Percentiles rank a stretch among this genome's conserved stretches.
Evolutionary conservation across 768 basidiomycete species (phyloP).

Genomic region (Sistotremastrum suecicum): DNA sequence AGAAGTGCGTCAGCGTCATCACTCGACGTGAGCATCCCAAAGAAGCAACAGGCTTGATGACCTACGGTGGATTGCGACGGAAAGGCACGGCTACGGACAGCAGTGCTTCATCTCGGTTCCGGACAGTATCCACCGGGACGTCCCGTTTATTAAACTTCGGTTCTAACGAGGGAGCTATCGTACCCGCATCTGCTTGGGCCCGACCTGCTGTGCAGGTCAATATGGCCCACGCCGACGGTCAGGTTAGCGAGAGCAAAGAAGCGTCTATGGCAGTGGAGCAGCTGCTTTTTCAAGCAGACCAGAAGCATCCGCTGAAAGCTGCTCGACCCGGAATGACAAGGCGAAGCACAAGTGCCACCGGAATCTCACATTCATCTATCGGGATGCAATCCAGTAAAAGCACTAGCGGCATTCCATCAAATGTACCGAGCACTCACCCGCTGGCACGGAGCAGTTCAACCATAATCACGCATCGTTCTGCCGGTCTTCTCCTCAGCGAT

Average conservation of each 20-base stretch:
- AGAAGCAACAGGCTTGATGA: slow-evolving; percentile 39
- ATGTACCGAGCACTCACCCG: background rate
- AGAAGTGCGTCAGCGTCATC: slow-evolving; percentile 44
- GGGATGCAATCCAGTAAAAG: background rate
- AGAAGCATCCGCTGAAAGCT: background rate
- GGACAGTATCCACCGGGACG: too few relatives aligned
- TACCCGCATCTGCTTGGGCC: slow-evolving; percentile 33
- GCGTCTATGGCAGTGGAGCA: slow-evolving; percentile 26
- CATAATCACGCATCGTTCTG: background rate
- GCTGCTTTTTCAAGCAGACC: slow-evolving; percentile 15
- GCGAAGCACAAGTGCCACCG: background rate
- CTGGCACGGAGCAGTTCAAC: background rate
- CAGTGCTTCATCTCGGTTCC: too few relatives aligned
- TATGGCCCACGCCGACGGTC: slow-evolving; percentile 35
- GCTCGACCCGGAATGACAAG: background rate
- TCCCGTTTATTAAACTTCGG: background rate
- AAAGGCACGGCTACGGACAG: too few relatives aligned
- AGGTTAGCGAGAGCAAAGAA: slow-evolving; percentile 24
- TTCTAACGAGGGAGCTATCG: slow-evolving; percentile 6
- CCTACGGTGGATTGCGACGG: too few relatives aligned
- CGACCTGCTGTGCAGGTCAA: slow-evolving; percentile 46
- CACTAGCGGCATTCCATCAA: background rate
- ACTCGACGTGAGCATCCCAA: slow-evolving; percentile 49
- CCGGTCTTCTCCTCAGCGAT: background rate
- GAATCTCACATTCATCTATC: slow-evolving; percentile 1